Conservation (phyloP, 495 filamentous ascomycete species). For the Chaetomium tenue region DNA sequence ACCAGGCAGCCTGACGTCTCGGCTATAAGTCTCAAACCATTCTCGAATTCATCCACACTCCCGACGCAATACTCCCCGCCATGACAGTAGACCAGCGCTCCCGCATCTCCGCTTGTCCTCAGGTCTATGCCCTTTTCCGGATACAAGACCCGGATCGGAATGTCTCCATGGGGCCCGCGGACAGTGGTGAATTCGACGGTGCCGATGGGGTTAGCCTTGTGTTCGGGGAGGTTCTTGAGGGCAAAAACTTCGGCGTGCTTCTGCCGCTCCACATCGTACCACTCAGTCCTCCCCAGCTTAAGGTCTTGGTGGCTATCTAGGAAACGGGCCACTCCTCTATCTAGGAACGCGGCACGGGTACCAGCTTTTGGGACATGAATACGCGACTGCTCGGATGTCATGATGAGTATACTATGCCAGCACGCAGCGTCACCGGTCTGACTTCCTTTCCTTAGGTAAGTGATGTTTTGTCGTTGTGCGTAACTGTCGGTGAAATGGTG, state of each 20-base stretch:
- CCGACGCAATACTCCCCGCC: constrained; percentile 45
- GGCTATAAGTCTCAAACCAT: constrained; percentile 34
- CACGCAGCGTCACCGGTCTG: too few relatives aligned
- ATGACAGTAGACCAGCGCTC: constrained; percentile 41
- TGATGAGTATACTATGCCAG: background rate
- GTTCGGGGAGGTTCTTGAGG: constrained; percentile 29
- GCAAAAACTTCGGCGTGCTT: constrained; percentile 38
- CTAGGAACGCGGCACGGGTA: constrained; percentile 11
- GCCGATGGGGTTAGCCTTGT: constrained; percentile 29
- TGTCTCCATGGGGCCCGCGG: constrained; percentile 40
- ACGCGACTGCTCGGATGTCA: too few relatives aligned
- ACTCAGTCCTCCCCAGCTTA: constrained; percentile 28
- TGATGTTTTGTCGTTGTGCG: too few relatives aligned
- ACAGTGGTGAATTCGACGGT: constrained; percentile 38
- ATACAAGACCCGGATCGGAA: constrained; percentile 37
- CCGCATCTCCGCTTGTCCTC: constrained; percentile 16
- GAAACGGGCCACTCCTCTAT: constrained; percentile 18
- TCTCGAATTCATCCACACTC: constrained; percentile 43
- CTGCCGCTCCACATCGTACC: constrained; percentile 34
- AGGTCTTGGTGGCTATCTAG: constrained; percentile 21
- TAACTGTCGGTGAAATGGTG: too few relatives aligned
- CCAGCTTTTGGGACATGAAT: constrained; percentile 16
- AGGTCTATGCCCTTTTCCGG: constrained; percentile 21
- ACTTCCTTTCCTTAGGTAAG: too few relatives aligned
- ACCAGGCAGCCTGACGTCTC: constrained; percentile 29